A percentile compares a stretch with the other conserved stretches of the same genome.
Evolutionary conservation across 768 basidiomycete genomes (phyloP).

Genomic region (Suillus lakei): DNA sequence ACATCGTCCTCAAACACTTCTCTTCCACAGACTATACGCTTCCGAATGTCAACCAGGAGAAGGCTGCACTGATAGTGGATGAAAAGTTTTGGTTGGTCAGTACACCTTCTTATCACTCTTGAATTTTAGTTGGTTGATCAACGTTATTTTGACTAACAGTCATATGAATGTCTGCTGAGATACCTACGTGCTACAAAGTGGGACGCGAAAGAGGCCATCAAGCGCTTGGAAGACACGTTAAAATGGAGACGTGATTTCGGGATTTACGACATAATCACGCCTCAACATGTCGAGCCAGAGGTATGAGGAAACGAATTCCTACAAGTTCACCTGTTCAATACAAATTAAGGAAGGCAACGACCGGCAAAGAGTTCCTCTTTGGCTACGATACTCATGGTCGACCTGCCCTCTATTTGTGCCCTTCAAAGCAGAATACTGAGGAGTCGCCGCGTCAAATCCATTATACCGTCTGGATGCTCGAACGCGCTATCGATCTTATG

Average conservation of each 20-base stretch:
- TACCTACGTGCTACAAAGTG: slow-evolving; percentile 83
- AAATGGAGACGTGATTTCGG: slow-evolving; percentile 84
- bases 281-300: slow-evolving; percentile 75
- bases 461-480: slow-evolving; percentile 76
- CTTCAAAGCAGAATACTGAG: slow-evolving; percentile 78
- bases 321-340: neutral
- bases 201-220: slow-evolving; percentile 60
- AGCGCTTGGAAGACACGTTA: slow-evolving; percentile 71
- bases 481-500: slow-evolving; percentile 79
- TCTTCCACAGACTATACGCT: slow-evolving; percentile 52
- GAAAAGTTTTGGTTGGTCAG: slow-evolving; percentile 81
- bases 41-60: slow-evolving; percentile 46
- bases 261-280: slow-evolving; percentile 62
- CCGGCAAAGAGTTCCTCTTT: slow-evolving; percentile 81
- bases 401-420: slow-evolving; percentile 72
- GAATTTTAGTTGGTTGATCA: slow-evolving; percentile 11
- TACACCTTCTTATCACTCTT: slow-evolving; percentile 13
- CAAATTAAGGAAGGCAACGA: slow-evolving; percentile 57
- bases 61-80: slow-evolving; percentile 56
- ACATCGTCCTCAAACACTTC: slow-evolving; percentile 64
- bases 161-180: slow-evolving; percentile 75
- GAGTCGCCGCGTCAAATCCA: slow-evolving; percentile 72
- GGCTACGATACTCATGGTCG: slow-evolving; percentile 73
- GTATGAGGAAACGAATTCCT: slow-evolving; percentile 39
- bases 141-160: slow-evolving; percentile 29